phyloP scores from a whole-genome alignment of 208 protist species.

The Strigomonas oncopelti region DNA sequence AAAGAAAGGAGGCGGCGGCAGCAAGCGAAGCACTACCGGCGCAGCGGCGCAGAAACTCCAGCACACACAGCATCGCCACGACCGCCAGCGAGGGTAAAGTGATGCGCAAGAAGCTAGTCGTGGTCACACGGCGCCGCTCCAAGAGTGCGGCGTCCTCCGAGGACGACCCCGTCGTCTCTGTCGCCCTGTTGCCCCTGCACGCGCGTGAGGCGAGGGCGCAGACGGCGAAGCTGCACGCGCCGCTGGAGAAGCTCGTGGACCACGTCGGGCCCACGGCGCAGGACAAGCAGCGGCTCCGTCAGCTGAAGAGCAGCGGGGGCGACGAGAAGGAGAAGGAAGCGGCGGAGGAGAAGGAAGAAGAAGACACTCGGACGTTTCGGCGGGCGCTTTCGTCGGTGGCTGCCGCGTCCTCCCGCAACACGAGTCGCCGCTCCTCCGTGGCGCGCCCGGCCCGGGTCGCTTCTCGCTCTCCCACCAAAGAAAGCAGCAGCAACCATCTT shows the following conservation, averaged over 20 bases:
- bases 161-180: slow-evolving; percentile 33
- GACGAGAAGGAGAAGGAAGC: slow-evolving; percentile 13
- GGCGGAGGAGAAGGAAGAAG: slow-evolving; percentile 11
- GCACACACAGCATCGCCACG: background rate
- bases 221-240: slow-evolving; percentile 4
- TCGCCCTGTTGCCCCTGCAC: slow-evolving; percentile 32
- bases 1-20: background rate
- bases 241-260: slow-evolving; percentile 34
- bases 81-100: slow-evolving; percentile 24
- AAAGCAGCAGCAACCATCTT: too few relatives aligned
- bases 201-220: slow-evolving; percentile 17
- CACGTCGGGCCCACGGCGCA: slow-evolving; percentile 18
- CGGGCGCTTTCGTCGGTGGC: slow-evolving; percentile 26
- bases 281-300: slow-evolving; percentile 1
- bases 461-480: background rate
- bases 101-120: slow-evolving; percentile 57
- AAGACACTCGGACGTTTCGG: slow-evolving; percentile 27
- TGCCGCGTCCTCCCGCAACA: slow-evolving; percentile 27
- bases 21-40: slow-evolving; percentile 5
- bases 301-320: slow-evolving; percentile 23
- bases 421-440: slow-evolving; percentile 31
- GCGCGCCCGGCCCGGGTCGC: slow-evolving; percentile 4
- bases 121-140: slow-evolving; percentile 30
- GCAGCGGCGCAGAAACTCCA: background rate
- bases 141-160: slow-evolving; percentile 23